These are phyloP conservation scores for Arabis hirsuta DNA, from an alignment of 345 rosid species.

Conservation along the genomic window DNA sequence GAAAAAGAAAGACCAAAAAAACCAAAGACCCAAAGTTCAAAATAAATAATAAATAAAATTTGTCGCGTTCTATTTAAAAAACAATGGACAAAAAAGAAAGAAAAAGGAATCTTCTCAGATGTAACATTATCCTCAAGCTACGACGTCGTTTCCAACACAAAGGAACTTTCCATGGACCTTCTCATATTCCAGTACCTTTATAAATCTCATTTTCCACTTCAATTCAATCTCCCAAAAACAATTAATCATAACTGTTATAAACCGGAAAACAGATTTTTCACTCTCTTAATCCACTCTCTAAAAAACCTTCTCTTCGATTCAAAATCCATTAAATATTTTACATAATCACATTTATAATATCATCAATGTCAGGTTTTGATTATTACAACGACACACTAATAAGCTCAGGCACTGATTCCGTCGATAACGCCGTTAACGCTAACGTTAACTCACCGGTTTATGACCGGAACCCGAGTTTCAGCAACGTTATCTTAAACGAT, in stretches of 20 bases:
- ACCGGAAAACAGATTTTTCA: constrained; percentile 8
- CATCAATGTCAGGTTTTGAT: constrained; percentile 39
- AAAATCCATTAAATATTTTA: background rate
- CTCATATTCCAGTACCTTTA: constrained; percentile 30
- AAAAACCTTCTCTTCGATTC: constrained; percentile 18
- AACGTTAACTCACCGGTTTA: constrained; percentile 19
- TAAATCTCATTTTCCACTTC: constrained; percentile 20
- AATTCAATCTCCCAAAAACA: constrained; percentile 1
- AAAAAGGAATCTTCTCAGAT: constrained; percentile 32
- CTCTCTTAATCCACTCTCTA: background rate
- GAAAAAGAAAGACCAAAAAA: constrained; percentile 24
- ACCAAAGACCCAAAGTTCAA: constrained; percentile 3
- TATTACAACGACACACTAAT: constrained; percentile 22
- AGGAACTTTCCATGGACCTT: constrained; percentile 41
- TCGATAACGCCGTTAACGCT: constrained; percentile 18
- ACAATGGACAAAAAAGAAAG: background rate
- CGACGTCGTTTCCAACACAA: background rate
- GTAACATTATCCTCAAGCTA: background rate
- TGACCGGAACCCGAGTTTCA: constrained; percentile 41
- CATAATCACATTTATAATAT: background rate
- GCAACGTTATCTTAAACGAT: constrained; percentile 46
- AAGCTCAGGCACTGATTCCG: constrained; percentile 22
- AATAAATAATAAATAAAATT: background rate
- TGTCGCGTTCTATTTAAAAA: background rate
- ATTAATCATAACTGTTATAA: constrained; percentile 3